These are phyloP conservation scores for Raddia distichophylla DNA, from an alignment of 176 grass and related monocot genomes.

Conservation along the genomic window DNA sequence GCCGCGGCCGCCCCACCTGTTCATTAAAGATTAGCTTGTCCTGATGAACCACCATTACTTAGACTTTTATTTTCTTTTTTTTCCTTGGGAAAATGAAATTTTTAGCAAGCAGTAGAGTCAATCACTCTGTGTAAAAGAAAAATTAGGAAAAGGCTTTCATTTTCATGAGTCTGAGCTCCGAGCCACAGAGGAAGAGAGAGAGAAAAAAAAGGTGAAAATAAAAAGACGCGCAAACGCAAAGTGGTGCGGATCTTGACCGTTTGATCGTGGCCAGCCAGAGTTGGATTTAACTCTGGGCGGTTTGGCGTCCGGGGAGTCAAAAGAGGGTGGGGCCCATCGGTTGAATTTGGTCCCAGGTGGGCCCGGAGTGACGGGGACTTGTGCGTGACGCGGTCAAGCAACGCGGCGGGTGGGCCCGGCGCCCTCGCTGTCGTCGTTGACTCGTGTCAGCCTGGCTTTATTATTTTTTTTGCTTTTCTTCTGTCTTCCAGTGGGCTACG, in stretches of 20 bases:
- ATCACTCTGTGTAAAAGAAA: neutral
- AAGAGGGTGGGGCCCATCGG: constrained; percentile 9
- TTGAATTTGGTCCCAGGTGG: constrained; percentile 10
- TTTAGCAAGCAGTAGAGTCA: neutral
- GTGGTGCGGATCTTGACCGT: constrained; percentile 20
- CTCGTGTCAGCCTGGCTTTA: constrained; percentile 2
- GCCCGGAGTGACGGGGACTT: neutral
- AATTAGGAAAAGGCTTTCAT: neutral
- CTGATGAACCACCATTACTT: neutral
- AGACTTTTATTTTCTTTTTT: neutral
- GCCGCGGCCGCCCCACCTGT: neutral
- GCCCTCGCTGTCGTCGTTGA: constrained; percentile 36
- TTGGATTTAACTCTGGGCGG: neutral
- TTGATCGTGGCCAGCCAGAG: neutral
- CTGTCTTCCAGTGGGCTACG: neutral
- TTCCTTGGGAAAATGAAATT: no score
- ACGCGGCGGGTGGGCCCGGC: constrained; percentile 21
- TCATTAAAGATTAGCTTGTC: constrained; percentile 13
- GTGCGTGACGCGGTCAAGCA: constrained; percentile 34
- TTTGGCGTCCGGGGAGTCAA: constrained; percentile 25
- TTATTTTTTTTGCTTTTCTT: no score
- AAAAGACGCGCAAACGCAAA: neutral
- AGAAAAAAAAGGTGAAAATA: neutral
- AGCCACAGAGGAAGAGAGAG: neutral
- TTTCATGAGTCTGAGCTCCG: neutral